A percentile compares a stretch with the other conserved stretches of the same genome.
These are phyloP conservation scores for Dothistroma pini DNA, from an alignment of 2,329 filamentous ascomycete genomes.

Conservation along the genomic window DNA sequence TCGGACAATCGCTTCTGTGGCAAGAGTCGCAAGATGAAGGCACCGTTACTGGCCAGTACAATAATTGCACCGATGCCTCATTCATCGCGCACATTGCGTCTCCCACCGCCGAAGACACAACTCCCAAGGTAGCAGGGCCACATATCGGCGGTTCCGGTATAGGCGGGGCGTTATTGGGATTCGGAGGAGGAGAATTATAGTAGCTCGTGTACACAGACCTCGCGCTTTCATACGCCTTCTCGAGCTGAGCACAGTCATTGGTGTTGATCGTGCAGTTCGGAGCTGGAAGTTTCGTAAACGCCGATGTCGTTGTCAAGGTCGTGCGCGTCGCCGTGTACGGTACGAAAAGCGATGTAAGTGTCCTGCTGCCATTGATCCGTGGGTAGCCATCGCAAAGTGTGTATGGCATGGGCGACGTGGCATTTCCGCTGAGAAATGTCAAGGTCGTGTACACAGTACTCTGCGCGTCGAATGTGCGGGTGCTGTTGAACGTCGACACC, in stretches of 20 bases:
- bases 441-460: constrained; percentile 8
- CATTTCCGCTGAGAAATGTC: constrained; percentile 5
- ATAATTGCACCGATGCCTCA: constrained; percentile 17
- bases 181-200: neutral
- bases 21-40: constrained; percentile 12
- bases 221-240: neutral
- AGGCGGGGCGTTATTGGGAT: neutral
- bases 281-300: constrained; percentile 2
- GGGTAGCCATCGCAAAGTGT: constrained; percentile 27
- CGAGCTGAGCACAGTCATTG: constrained; percentile 15
- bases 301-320: constrained; percentile 4
- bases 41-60: constrained; percentile 22
- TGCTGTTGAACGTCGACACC: constrained; percentile 6
- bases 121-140: constrained; percentile 6
- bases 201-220: neutral
- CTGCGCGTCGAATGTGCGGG: neutral
- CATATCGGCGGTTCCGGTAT: constrained; percentile 11
- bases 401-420: constrained; percentile 5
- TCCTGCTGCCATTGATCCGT: constrained; percentile 20
- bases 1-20: constrained; percentile 12
- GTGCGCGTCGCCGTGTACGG: neutral
- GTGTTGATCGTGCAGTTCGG: constrained; percentile 21
- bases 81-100: constrained; percentile 15
- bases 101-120: neutral
- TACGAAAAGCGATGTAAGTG: neutral